Percentiles rank a stretch among this genome's conserved stretches.
These are phyloP conservation scores for Chytriomyces sp. DNA, from an alignment of 192 early-diverging fungal species.

Conservation along the genomic window DNA sequence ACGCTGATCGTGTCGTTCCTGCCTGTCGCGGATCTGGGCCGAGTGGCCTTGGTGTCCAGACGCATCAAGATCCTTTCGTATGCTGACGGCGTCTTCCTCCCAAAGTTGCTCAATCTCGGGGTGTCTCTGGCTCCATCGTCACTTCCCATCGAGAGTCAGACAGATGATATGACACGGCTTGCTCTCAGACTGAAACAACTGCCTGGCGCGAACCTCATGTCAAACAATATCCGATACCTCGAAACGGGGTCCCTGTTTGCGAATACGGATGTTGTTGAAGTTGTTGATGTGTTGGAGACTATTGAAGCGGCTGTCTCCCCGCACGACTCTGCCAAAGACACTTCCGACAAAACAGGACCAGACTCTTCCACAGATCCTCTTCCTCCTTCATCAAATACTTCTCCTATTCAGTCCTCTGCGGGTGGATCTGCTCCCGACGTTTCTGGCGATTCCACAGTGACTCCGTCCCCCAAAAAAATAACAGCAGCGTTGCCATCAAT, in stretches of 20 bases:
- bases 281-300: background rate
- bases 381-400: background rate
- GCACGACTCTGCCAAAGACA: constrained; percentile 9
- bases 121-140: constrained; percentile 22
- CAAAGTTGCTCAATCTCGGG: constrained; percentile 63
- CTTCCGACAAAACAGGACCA: background rate
- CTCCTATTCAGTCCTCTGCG: background rate
- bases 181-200: constrained; percentile 48
- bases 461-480: constrained; percentile 26
- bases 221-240: constrained; percentile 50
- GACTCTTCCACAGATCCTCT: background rate
- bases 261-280: background rate
- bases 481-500: constrained; percentile 46
- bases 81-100: constrained; percentile 76
- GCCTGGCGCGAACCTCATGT: constrained; percentile 56
- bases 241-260: constrained; percentile 53
- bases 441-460: background rate
- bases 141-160: background rate
- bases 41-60: constrained; percentile 64
- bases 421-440: background rate
- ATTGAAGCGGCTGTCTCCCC: background rate
- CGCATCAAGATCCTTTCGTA: constrained; percentile 80
- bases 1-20: constrained; percentile 50
- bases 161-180: constrained; percentile 37
- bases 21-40: constrained; percentile 48